Conservation (phyloP, 495 filamentous ascomycete genomes). For the Neurospora sp. region DNA sequence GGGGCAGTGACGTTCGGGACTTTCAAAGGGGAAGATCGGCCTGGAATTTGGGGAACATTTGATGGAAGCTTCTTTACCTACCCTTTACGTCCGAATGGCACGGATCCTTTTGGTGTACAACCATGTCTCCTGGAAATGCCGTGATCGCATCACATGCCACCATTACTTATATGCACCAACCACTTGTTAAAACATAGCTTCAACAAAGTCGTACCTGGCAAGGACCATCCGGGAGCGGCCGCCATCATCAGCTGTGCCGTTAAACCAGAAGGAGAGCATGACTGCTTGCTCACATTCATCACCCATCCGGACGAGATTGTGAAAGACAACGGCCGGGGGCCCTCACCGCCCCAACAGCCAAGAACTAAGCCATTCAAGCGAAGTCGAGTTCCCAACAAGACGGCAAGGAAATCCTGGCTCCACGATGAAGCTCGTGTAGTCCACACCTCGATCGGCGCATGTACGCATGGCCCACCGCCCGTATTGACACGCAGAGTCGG, state of each 20-base stretch:
- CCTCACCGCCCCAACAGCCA: not conserved
- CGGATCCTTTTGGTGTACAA: not conserved
- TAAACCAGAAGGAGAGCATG: not conserved
- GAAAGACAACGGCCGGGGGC: not conserved
- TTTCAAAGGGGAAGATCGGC: not conserved
- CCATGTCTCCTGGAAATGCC: not conserved
- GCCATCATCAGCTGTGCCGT: not conserved
- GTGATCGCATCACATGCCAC: not conserved
- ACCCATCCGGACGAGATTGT: not conserved
- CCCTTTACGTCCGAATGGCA: not conserved
- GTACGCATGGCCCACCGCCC: not conserved
- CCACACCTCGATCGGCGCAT: not conserved
- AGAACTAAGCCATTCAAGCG: not conserved
- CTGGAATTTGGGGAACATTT: not conserved
- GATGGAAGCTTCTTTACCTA: not conserved
- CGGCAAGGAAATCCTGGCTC: not conserved
- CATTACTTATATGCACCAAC: not conserved
- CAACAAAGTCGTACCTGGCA: not conserved
- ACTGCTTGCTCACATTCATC: not conserved
- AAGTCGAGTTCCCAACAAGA: not conserved
- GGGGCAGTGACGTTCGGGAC: not conserved
- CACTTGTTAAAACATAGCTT: not conserved
- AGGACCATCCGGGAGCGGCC: not conserved
- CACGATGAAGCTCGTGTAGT: not conserved
- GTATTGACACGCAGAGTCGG: not conserved